These are phyloP conservation scores for Fusarium nygamai DNA, from an alignment of 2,329 filamentous ascomycete genomes.

Conservation along the genomic window DNA sequence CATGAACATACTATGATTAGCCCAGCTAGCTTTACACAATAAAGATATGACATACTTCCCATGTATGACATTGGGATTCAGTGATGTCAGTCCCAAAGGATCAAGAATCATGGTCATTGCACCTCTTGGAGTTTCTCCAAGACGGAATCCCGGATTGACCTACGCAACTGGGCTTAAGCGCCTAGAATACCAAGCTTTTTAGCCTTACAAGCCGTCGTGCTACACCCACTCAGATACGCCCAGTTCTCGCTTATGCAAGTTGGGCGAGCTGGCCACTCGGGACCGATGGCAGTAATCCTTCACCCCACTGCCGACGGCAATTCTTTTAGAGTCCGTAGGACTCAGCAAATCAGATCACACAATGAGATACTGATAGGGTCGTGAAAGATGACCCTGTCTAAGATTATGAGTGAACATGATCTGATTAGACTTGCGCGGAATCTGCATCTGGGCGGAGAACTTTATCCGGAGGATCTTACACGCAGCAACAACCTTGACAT, in stretches of 20 bases:
- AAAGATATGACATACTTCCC: no score
- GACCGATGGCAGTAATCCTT: neutral
- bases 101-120: neutral
- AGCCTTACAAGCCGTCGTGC: neutral
- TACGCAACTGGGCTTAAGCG: neutral
- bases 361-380: neutral
- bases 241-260: neutral
- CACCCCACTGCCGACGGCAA: neutral
- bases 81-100: neutral
- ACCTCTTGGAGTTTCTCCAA: neutral
- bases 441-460: neutral
- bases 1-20: no score
- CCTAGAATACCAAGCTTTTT: neutral
- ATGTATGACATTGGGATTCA: neutral
- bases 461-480: neutral
- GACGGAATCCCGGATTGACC: neutral
- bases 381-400: neutral
- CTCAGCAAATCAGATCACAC: fast-evolving
- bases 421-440: neutral
- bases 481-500: neutral
- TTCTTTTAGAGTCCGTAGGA: neutral
- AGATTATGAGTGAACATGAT: neutral
- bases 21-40: no score
- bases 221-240: fast-evolving
- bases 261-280: neutral